Percentiles rank a stretch among this genome's conserved stretches.
phyloP scores from a whole-genome alignment of 2,329 filamentous ascomycete genomes.

The Didymella exigua region DNA sequence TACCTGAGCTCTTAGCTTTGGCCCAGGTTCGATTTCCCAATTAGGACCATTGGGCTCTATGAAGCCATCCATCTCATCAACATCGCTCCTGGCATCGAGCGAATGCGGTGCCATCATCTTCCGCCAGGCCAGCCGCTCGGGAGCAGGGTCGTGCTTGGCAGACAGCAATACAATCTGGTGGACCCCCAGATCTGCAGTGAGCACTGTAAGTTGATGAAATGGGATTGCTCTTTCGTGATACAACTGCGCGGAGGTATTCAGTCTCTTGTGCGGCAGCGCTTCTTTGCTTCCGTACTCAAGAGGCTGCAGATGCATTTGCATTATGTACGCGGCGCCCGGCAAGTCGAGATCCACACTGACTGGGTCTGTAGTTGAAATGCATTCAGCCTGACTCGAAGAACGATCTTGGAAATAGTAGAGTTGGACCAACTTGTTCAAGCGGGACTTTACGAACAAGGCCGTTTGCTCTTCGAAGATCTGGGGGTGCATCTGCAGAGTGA shows the following conservation, averaged over 20 bases:
- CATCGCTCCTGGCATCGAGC: background rate
- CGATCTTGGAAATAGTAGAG: conserved; percentile 33
- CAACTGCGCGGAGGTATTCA: conserved; percentile 8
- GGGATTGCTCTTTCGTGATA: conserved; percentile 24
- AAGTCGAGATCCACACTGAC: conserved; percentile 25
- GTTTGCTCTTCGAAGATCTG: conserved; percentile 32
- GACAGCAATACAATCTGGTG: conserved; percentile 31
- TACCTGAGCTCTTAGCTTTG: conserved; percentile 15
- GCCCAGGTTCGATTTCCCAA: conserved; percentile 13
- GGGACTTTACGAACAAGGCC: conserved; percentile 42
- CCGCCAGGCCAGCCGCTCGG: conserved; percentile 6
- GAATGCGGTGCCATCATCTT: background rate
- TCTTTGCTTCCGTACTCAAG: conserved; percentile 24
- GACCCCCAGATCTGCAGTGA: conserved; percentile 34
- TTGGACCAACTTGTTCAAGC: conserved; percentile 38
- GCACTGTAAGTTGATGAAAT: conserved; percentile 37
- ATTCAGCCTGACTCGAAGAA: conserved; percentile 9
- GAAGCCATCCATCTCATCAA: conserved; percentile 35
- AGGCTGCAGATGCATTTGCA: conserved; percentile 26
- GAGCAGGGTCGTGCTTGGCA: conserved; percentile 1
- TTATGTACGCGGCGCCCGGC: conserved; percentile 15
- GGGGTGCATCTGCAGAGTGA: conserved; percentile 51
- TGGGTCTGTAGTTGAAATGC: conserved; percentile 35
- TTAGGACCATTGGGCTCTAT: conserved; percentile 34
- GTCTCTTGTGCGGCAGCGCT: background rate